Evolutionary conservation across 108 stramenopile species (phyloP), one percentile per base, ranked within the genome.

Genomic region (Nitzschia inconspicua): DNA sequence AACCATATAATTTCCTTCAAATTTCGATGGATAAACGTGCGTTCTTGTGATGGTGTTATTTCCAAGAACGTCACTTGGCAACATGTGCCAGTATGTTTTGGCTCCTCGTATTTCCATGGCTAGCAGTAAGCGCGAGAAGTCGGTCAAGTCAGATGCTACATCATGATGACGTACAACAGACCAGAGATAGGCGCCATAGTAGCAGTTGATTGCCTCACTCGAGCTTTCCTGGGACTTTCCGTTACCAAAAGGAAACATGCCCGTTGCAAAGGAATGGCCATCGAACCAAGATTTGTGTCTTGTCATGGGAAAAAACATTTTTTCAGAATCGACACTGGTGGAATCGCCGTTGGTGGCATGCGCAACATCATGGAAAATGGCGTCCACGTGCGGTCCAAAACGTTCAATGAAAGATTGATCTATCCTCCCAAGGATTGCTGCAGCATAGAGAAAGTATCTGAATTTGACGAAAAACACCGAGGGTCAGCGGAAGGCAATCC

Each of bases 181-280:
- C 89, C 91, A 91, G 57, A 96, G 77, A 66, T 91, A 94, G 1
- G 90, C 95, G 6, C 90, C 94, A 60, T 83, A 96, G 68, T 98
- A 98, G 47, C 95, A 92, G 69, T 98, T 98, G 1, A 93, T 81
- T 30, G 96, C 95, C 78, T 98, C 98, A 60, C 93, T 94, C 13
- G 91, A 93, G 48, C 91, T 94, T 67, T 98, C 98, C 75, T 98
- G 98, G 7, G 88, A 88, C 66, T 98, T 98, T 13, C 96, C 98
- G 56, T 96, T 77, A 9, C 77, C 91, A 60, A 86, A 87, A 41
- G 83, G 86, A 68, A 93, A 93, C 41, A 93, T 43, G 23, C 91
- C 91, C 34, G 88, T 83, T 13, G 88, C 91, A 67, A 80, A 92
- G 11, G 87, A 89, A 37, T 92, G 91, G n/a, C 88, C 88, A 56